Base-by-base conservation (phyloP, 768 basidiomycete genomes). In the Mycena amicta region DNA sequence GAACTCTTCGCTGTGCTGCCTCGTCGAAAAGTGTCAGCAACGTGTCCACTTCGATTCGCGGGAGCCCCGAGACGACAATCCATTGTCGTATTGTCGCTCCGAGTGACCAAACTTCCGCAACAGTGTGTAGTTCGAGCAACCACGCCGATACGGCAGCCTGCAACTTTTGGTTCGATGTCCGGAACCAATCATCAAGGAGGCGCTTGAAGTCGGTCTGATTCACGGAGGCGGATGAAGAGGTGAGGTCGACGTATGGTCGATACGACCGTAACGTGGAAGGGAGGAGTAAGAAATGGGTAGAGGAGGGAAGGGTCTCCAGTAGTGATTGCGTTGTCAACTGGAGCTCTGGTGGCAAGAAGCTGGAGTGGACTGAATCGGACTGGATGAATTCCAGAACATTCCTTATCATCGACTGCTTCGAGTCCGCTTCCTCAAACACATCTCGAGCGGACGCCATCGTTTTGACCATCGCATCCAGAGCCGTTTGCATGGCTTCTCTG, bases 181-280 rank as follows among this genome's bases (percentile, higher is more conserved):
- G 66, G 68, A 92, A 87, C 92, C 93, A 95, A 33, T 76, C 77
- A 4, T 75, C 69, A 13, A 93, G 70, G 55, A 80, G 83, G 18
- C 76, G 69, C 20, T 70, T 61, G 49, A 90, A 73, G 25, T 75
- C 69, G 1, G 71, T 64, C 43, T 75, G 76, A 3, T 82, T 70
- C 23, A 87, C 71, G 2, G 77, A 76, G 18, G 85, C 78, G 3
- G 85, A 83, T 0, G 84, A 70, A 0, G 90, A 85, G 8, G 79
- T 75, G 5, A 87, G 73, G 65, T 94, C 89, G 59, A 96, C 83
- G 70, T 92, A 95, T 8, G 95, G 95, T 65, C 87, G 91, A 72
- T 95, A 97, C 4, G 83, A 80, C 62, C 81, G 82, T 59, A 98
- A 81, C 57, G 77, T 81, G 1, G 77, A 67, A 0, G 94, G 93